These are phyloP conservation scores for Sextonia rubra DNA, from an alignment of 164 flowering plant species.

Conservation along the genomic window DNA sequence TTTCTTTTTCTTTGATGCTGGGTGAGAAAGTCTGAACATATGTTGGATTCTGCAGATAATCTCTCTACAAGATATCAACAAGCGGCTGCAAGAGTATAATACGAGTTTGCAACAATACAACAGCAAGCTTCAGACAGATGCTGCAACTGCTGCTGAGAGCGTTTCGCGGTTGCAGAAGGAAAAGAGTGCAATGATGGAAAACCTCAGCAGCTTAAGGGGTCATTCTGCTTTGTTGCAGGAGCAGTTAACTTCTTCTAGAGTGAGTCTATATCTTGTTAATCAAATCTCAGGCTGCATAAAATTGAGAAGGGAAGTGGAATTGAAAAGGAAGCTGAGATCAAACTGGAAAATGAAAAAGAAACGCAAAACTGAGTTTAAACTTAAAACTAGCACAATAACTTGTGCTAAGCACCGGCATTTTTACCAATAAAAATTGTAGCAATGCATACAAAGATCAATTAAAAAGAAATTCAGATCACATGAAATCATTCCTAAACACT, in stretches of 20 bases:
- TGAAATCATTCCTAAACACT: no score
- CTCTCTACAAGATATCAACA: slow-evolving; percentile 63
- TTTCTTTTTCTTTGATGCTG: not conserved
- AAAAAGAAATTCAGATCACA: no score
- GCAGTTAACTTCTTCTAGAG: slow-evolving; percentile 58
- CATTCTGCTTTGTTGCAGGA: slow-evolving; percentile 53
- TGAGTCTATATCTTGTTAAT: slow-evolving; percentile 28
- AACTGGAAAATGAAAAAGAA: no score
- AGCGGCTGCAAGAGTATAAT: slow-evolving; percentile 84
- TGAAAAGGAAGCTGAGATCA: no score
- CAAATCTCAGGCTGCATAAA: no score
- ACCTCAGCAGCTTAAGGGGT: slow-evolving; percentile 63
- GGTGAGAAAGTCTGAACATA: not conserved
- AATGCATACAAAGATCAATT: no score
- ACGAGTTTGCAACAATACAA: slow-evolving; percentile 91
- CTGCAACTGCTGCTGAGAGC: slow-evolving; percentile 54
- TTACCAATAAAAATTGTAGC: no score
- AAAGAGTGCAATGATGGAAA: slow-evolving; percentile 67
- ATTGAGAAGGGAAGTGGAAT: no score
- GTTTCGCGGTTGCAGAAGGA: slow-evolving; percentile 73
- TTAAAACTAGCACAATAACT: no score
- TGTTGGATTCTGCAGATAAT: slow-evolving; percentile 39
- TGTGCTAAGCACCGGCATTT: no score
- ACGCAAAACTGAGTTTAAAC: no score
- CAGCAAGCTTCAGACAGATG: slow-evolving; percentile 80